phyloP scores from a whole-genome alignment of 2,329 filamentous ascomycete species.

The Xylaria sp. region DNA sequence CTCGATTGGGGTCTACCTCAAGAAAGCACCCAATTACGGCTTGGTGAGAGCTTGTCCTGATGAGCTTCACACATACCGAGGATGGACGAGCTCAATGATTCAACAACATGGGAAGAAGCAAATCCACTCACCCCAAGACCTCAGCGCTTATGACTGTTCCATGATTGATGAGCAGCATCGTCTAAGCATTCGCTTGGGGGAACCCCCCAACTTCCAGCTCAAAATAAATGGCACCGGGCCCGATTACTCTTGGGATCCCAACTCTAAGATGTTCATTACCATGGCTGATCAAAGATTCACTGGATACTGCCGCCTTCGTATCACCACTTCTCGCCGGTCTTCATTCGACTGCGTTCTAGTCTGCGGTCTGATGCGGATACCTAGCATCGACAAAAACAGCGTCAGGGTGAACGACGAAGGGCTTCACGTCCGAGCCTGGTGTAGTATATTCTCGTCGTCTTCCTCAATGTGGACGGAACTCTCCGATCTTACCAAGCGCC shows the following conservation, averaged over 20 bases:
- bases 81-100: conserved; percentile 21
- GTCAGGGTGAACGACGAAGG: conserved; percentile 20
- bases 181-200: conserved; percentile 20
- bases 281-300: conserved; percentile 24
- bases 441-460: conserved; percentile 12
- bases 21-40: conserved; percentile 19
- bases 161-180: conserved; percentile 19
- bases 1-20: conserved; percentile 24
- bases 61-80: conserved; percentile 18
- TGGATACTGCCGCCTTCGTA: conserved; percentile 24
- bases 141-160: conserved; percentile 14
- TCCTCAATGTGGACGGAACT: conserved; percentile 23
- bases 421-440: conserved; percentile 20
- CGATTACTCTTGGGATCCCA: conserved; percentile 19
- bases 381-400: conserved; percentile 23
- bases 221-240: conserved; percentile 12
- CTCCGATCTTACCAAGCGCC: conserved; percentile 17
- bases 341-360: conserved; percentile 22
- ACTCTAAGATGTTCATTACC: conserved; percentile 20
- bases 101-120: conserved; percentile 10
- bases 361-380: conserved; percentile 21
- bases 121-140: conserved; percentile 17
- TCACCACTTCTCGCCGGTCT: conserved; percentile 9
- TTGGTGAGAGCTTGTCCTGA: conserved; percentile 19
- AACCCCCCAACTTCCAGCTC: background rate